phyloP scores from a whole-genome alignment of 805 yeast genomes.

The Wickerhamia fluorescens region DNA sequence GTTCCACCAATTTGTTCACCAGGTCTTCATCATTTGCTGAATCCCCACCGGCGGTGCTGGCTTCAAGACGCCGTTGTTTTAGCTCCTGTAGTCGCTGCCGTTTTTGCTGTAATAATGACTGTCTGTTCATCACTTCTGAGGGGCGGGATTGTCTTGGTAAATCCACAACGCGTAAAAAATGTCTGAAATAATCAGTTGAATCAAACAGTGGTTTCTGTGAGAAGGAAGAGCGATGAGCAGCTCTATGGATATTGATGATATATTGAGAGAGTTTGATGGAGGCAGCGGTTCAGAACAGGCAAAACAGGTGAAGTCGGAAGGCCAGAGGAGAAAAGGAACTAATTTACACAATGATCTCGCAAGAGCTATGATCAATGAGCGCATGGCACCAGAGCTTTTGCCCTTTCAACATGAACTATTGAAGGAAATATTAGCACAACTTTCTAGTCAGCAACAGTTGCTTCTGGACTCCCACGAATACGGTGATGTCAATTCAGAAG shows the following conservation, averaged over 20 bases:
- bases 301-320: too few species aligned
- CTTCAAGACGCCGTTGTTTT: slow-evolving; percentile 14
- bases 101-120: slow-evolving; percentile 32
- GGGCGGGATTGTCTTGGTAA: neutral
- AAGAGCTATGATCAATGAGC: slow-evolving; percentile 73
- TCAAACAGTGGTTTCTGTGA: too few species aligned
- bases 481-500: slow-evolving; percentile 45
- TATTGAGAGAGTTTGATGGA: slow-evolving; percentile 57
- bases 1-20: slow-evolving; percentile 11
- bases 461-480: slow-evolving; percentile 73
- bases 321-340: too few species aligned
- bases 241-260: slow-evolving; percentile 64
- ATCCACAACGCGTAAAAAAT: neutral
- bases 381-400: slow-evolving; percentile 81
- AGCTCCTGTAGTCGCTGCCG: slow-evolving; percentile 27
- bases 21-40: too few species aligned
- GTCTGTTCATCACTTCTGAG: slow-evolving; percentile 24
- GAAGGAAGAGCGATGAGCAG: too few species aligned
- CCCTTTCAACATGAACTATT: slow-evolving; percentile 62
- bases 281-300: too few species aligned
- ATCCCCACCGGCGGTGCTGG: too few species aligned
- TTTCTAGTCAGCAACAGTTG: slow-evolving; percentile 65
- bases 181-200: too few species aligned
- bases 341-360: too few species aligned
- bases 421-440: slow-evolving; percentile 47